phyloP scores from a whole-genome alignment of 208 protist species.

The Porcisia hertigi region DNA sequence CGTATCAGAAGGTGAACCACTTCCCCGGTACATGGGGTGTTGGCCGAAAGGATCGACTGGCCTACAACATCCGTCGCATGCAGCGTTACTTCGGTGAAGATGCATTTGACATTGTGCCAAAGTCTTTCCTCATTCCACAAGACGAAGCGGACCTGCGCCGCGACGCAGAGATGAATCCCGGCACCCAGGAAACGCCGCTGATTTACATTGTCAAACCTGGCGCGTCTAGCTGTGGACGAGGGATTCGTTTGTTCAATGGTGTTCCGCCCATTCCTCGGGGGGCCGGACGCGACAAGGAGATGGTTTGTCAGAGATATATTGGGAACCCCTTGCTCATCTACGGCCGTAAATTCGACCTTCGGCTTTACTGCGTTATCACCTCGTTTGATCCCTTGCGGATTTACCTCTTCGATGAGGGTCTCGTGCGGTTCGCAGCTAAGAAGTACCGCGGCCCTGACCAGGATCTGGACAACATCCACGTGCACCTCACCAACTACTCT shows the following conservation, averaged over 20 bases:
- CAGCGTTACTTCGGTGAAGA: constrained; percentile 68
- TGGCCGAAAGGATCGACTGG: constrained; percentile 89
- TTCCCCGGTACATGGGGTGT: constrained; percentile 93
- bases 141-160: constrained; percentile 60
- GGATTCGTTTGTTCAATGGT: constrained; percentile 74
- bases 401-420: constrained; percentile 93
- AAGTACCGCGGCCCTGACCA: constrained; percentile 85
- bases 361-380: constrained; percentile 93
- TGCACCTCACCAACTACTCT: constrained; percentile 97
- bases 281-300: constrained; percentile 29
- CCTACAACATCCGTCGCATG: constrained; percentile 82
- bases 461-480: constrained; percentile 86
- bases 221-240: constrained; percentile 89
- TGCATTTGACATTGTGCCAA: constrained; percentile 79
- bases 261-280: constrained; percentile 72
- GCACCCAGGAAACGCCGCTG: constrained; percentile 58
- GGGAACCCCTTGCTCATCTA: constrained; percentile 93
- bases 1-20: constrained; percentile 93
- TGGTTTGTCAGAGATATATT: constrained; percentile 94
- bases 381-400: constrained; percentile 90
- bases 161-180: constrained; percentile 64
- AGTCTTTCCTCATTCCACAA: constrained; percentile 84
- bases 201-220: constrained; percentile 91
- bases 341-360: constrained; percentile 95
- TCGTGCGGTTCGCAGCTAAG: constrained; percentile 94